Evolutionary conservation across 192 early-diverging fungal species (phyloP).

Genomic region (Coemansia sp.): DNA sequence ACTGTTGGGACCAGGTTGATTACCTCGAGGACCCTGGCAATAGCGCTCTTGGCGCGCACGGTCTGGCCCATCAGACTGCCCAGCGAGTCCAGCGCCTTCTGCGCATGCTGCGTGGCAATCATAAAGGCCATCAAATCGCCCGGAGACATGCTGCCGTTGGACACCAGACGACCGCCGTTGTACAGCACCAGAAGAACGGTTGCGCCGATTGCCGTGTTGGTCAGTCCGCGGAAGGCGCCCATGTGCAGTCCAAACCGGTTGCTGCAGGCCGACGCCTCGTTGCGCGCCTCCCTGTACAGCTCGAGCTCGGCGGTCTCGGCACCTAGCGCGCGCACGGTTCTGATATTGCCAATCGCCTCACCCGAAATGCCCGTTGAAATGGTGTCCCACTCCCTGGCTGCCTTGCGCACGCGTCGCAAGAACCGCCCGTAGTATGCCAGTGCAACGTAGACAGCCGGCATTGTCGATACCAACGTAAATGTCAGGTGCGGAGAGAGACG

Average conservation of each 20-base stretch:
- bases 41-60: constrained; percentile 58
- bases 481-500: constrained; percentile 59
- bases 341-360: constrained; percentile 60
- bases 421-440: constrained; percentile 59
- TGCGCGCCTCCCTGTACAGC: constrained; percentile 51
- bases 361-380: constrained; percentile 57
- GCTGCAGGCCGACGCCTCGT: constrained; percentile 38
- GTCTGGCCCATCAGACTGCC: constrained; percentile 63
- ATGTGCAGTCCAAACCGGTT: constrained; percentile 61
- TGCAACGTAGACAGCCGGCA: constrained; percentile 55
- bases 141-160: constrained; percentile 54
- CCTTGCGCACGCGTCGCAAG: constrained; percentile 55
- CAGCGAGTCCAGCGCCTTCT: constrained; percentile 61
- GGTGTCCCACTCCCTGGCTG: constrained; percentile 52
- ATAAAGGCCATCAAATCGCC: constrained; percentile 67
- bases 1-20: constrained; percentile 46
- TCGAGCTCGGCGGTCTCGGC: constrained; percentile 59
- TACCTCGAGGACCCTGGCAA: constrained; percentile 60
- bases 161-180: constrained; percentile 49
- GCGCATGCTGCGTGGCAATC: constrained; percentile 63
- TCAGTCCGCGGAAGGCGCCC: constrained; percentile 65
- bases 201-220: constrained; percentile 59
- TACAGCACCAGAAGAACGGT: constrained; percentile 63
- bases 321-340: constrained; percentile 64
- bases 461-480: constrained; percentile 54